Conservation (phyloP, 768 basidiomycete species). For the Leccinum uliginosum region DNA sequence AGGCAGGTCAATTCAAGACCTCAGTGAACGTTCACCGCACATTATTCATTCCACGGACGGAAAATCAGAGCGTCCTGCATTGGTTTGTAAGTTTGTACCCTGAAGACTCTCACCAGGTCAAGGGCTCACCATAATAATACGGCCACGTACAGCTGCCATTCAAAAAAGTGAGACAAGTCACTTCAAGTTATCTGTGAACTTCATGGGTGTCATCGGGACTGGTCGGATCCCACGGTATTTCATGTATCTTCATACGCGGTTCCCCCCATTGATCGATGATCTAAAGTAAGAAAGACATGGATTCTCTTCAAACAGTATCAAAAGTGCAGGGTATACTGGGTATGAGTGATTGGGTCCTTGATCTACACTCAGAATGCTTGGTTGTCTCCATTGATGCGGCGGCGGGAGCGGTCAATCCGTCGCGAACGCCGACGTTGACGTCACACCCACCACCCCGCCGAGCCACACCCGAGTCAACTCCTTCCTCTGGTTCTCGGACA, state of each 20-base stretch:
- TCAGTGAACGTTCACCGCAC: no score
- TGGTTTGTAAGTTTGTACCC: not conserved
- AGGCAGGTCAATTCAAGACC: no score
- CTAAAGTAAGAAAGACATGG: not conserved
- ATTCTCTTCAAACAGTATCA: not conserved
- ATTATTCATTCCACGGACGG: no score
- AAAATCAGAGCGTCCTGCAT: not conserved
- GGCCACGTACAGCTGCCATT: not conserved
- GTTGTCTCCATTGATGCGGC: not conserved
- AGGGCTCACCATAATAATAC: not conserved
- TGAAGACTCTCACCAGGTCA: not conserved
- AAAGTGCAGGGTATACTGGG: not conserved
- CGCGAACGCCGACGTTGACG: conserved; percentile 44
- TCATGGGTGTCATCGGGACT: no score
- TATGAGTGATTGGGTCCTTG: not conserved
- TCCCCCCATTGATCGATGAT: no score
- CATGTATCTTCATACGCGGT: no score
- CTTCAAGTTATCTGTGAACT: no score
- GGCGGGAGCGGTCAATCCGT: conserved; percentile 2
- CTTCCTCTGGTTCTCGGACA: conserved; percentile 49
- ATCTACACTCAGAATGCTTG: not conserved
- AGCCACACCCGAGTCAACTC: conserved; percentile 63
- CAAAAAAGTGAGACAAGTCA: not conserved
- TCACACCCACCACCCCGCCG: conserved; percentile 71
- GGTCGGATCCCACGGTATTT: no score